These are phyloP conservation scores for Dendrobium nobile DNA, from an alignment of 106 monocot species.

Conservation along the genomic window DNA sequence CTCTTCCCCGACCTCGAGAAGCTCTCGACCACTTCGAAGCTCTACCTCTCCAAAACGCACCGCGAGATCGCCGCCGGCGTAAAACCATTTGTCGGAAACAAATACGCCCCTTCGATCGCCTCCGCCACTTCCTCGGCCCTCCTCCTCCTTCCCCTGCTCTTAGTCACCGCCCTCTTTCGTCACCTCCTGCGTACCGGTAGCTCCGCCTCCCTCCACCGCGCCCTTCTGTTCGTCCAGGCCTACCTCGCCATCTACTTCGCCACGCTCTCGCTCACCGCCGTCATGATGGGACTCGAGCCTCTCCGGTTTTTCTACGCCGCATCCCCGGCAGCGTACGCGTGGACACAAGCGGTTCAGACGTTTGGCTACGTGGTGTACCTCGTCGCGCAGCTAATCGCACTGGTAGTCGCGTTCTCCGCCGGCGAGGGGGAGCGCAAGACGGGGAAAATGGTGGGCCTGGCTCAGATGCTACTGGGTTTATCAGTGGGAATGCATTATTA, in stretches of 20 bases:
- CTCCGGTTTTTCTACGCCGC: constrained; percentile 67
- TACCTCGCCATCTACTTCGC: constrained; percentile 80
- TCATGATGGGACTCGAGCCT: constrained; percentile 64
- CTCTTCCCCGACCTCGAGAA: constrained; percentile 66
- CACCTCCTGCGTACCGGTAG: constrained; percentile 19
- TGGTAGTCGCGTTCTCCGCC: constrained; percentile 29
- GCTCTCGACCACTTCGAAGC: constrained; percentile 66
- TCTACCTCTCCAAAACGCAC: constrained; percentile 61
- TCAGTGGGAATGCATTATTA: constrained; percentile 84
- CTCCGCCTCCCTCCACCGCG: constrained; percentile 44
- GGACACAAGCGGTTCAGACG: constrained; percentile 68
- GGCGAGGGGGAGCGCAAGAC: background rate
- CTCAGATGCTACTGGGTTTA: constrained; percentile 17
- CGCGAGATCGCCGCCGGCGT: constrained; percentile 38
- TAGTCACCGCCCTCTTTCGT: constrained; percentile 32
- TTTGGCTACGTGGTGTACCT: constrained; percentile 56
- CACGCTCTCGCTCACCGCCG: constrained; percentile 48
- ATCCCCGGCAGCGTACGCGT: constrained; percentile 50
- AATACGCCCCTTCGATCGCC: constrained; percentile 54
- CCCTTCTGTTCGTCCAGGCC: constrained; percentile 53
- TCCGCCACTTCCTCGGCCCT: constrained; percentile 36
- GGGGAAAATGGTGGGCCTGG: background rate
- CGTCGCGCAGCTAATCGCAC: constrained; percentile 34
- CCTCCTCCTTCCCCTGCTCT: constrained; percentile 26
- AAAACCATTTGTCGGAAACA: constrained; percentile 55